Evolutionary conservation across 2,329 filamentous ascomycete species (phyloP).

Genomic region (Alternaria sp.): DNA sequence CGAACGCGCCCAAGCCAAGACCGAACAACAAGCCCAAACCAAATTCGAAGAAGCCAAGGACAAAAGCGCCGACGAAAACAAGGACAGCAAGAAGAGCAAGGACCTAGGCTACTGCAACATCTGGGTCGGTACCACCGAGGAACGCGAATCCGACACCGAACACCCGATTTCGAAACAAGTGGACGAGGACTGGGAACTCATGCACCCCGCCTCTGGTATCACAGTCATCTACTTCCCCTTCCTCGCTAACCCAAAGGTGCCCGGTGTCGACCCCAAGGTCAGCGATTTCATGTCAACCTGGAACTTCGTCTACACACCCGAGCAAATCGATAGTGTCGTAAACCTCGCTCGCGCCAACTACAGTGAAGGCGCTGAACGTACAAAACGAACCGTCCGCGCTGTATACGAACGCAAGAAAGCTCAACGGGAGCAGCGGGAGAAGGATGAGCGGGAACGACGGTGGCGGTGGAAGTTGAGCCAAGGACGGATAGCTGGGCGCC

Average conservation of each 20-base stretch:
- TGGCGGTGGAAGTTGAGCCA: slow-evolving; percentile 52
- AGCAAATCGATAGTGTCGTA: slow-evolving; percentile 86
- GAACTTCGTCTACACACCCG: slow-evolving; percentile 96
- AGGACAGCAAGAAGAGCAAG: slow-evolving; percentile 36
- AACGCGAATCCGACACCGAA: slow-evolving; percentile 66
- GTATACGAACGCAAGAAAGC: slow-evolving; percentile 93
- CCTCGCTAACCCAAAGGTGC: slow-evolving; percentile 78
- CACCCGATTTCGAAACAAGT: slow-evolving; percentile 62
- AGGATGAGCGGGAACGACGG: slow-evolving; percentile 46
- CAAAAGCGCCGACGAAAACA: slow-evolving; percentile 39
- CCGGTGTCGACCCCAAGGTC: slow-evolving; percentile 80
- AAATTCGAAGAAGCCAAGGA: slow-evolving; percentile 67
- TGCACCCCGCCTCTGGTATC: slow-evolving; percentile 80
- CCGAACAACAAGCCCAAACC: slow-evolving; percentile 64
- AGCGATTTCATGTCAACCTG: slow-evolving; percentile 92
- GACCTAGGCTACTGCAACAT: slow-evolving; percentile 89
- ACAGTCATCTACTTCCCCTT: slow-evolving; percentile 91
- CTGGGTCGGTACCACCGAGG: slow-evolving; percentile 87
- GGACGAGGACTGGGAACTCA: slow-evolving; percentile 69
- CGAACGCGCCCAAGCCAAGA: slow-evolving; percentile 68
- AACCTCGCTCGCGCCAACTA: slow-evolving; percentile 86
- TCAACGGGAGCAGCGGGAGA: slow-evolving; percentile 62
- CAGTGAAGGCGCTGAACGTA: slow-evolving; percentile 77
- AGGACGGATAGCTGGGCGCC: slow-evolving; percentile 59
- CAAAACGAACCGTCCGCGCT: slow-evolving; percentile 78